Base-by-base conservation (phyloP, 495 filamentous ascomycete species). In the Trichoderma asperelloides region DNA sequence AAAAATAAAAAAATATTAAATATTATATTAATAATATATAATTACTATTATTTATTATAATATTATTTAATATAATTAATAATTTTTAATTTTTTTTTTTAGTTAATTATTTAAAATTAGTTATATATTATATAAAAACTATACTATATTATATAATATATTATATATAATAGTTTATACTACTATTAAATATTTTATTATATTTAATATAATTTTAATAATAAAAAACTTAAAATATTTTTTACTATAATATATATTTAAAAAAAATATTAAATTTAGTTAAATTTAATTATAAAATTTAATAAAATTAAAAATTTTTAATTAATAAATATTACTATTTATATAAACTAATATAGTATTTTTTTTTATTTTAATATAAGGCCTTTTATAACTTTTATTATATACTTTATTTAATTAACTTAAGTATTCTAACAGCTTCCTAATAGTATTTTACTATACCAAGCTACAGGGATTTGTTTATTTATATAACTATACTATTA, bases 341-440 rank as follows among this genome's bases (percentile, higher is more conserved):
- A 40, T 65, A 65, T 49, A 40, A 65, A 40, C 21, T 33, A 8
- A 13, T 33, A 41, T 39, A n/a, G 16, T 41, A 9, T 40, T 16
- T 37, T 65, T 27, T 65, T 27, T 37, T 37, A 27, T 27, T 41
- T 21, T 65, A 39, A 33, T 65, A 65, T 65, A 41, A 65, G 63
- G 37, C 63, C 37, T 43, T 65, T 47, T 49, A 63, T 63, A 25
- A n/a, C 21, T 33, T 15, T 27, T 33, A 41, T 8, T 9, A 37
- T 65, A 27, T 40, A 41, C 2, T 65, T 41, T 65, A 65, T 37
- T 37, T 65, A 41, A 16, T 21, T 41, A 39, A 33, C n/a, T n/a
- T n/a, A 65, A 25, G 18, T 65, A 41, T 37, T 8, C 30, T 65
- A 65, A 41, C n/a, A n/a, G n/a, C n/a, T n/a, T n/a, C n/a, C n/a